phyloP scores from a whole-genome alignment of 768 basidiomycete genomes.

The Neoboletus brunneissimus region DNA sequence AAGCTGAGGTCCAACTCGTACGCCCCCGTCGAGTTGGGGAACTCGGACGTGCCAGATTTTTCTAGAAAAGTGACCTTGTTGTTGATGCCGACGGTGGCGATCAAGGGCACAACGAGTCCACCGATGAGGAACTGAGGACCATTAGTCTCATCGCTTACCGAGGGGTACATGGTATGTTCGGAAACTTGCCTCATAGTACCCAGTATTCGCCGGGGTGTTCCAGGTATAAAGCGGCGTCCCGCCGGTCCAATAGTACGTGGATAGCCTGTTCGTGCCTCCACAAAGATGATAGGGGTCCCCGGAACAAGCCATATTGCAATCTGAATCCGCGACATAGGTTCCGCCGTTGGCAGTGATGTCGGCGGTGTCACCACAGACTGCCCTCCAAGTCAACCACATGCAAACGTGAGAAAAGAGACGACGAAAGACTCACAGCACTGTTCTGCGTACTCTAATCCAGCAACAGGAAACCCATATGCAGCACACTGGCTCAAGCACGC shows the following conservation, averaged over 20 bases:
- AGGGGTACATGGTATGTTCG: neutral
- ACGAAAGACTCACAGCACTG: slow-evolving; percentile 62
- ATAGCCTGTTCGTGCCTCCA: slow-evolving; percentile 54
- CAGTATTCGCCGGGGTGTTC: slow-evolving; percentile 63
- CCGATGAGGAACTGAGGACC: slow-evolving; percentile 33
- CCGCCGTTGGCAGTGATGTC: slow-evolving; percentile 44
- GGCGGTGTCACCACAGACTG: slow-evolving; percentile 68
- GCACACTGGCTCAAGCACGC: slow-evolving; percentile 69
- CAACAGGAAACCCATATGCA: slow-evolving; percentile 67
- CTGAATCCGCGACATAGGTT: slow-evolving; percentile 32
- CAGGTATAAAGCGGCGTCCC: slow-evolving; percentile 52
- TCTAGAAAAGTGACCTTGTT: slow-evolving; percentile 81
- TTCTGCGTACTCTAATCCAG: slow-evolving; percentile 65
- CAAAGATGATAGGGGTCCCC: slow-evolving; percentile 71
- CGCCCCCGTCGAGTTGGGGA: slow-evolving; percentile 66
- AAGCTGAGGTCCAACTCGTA: slow-evolving; percentile 73
- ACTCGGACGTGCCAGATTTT: slow-evolving; percentile 64
- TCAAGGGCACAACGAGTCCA: slow-evolving; percentile 68
- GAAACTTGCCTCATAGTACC: slow-evolving; percentile 61
- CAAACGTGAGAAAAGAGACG: neutral
- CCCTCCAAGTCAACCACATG: neutral
- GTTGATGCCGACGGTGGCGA: slow-evolving; percentile 75
- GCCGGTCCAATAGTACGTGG: slow-evolving; percentile 54
- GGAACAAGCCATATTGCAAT: slow-evolving; percentile 56
- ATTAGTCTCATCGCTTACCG: neutral